Percentiles rank a stretch among this genome's conserved stretches.
Conservation (phyloP, 139 green algal species). For the Diplosphaera chodatii region DNA sequence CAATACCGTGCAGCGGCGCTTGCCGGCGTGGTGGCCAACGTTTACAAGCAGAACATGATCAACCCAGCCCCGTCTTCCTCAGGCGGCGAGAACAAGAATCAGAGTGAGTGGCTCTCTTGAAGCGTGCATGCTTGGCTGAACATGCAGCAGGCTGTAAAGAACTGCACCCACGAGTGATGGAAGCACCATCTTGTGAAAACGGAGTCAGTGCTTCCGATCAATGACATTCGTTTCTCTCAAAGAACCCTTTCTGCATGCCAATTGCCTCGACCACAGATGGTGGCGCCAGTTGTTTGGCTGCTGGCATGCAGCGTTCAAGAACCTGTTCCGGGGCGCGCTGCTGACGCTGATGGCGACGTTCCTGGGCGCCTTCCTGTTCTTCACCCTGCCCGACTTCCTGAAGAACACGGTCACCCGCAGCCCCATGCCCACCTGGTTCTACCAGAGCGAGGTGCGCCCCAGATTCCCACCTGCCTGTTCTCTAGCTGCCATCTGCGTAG, state of each 20-base stretch:
- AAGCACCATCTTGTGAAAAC: too few relatives aligned
- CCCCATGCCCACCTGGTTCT: slow-evolving; percentile 48
- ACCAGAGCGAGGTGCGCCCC: slow-evolving; percentile 30
- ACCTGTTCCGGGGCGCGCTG: slow-evolving; percentile 38
- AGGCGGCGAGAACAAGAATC: slow-evolving; percentile 29
- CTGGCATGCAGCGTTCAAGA: slow-evolving; percentile 29
- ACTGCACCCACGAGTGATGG: neutral
- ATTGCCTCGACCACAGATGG: too few relatives aligned
- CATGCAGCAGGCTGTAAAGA: too few relatives aligned
- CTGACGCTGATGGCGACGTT: slow-evolving; percentile 52
- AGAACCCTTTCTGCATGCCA: too few relatives aligned
- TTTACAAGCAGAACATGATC: slow-evolving; percentile 48
- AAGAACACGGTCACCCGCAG: slow-evolving; percentile 14
- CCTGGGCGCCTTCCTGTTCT: slow-evolving; percentile 34
- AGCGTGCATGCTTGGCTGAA: neutral
- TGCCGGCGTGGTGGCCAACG: slow-evolving; percentile 24
- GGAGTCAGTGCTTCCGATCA: neutral
- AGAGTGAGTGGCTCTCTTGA: slow-evolving; percentile 18
- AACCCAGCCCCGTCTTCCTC: slow-evolving; percentile 18
- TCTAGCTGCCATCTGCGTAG: too few relatives aligned
- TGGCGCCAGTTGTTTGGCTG: too few relatives aligned
- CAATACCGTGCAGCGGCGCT: slow-evolving; percentile 35
- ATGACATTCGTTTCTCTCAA: neutral
- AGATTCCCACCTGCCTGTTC: neutral
- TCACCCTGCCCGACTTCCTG: slow-evolving; percentile 37